Evolutionary conservation across 495 filamentous ascomycete genomes (phyloP).

Genomic region (Hypoxylon lienhwacheense): DNA sequence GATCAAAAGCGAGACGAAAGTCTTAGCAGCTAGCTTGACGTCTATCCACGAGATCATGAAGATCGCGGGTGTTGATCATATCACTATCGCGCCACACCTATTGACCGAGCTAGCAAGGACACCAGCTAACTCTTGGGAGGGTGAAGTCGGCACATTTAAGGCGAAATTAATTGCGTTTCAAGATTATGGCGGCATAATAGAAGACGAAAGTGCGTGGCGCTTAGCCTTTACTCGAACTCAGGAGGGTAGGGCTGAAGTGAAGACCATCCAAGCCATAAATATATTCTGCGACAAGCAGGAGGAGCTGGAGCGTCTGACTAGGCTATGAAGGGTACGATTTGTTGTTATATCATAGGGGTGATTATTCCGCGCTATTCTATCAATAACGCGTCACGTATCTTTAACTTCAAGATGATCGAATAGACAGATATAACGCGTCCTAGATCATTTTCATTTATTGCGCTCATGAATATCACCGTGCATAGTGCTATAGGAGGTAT

Average conservation of each 20-base stretch:
- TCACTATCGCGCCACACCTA: slow-evolving; percentile 59
- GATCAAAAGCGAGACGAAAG: slow-evolving; percentile 48
- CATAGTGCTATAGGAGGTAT: too few relatives aligned
- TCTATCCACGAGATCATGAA: slow-evolving; percentile 58
- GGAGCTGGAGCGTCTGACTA: slow-evolving; percentile 51
- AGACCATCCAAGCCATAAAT: slow-evolving; percentile 61
- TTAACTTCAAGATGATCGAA: too few relatives aligned
- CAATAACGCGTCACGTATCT: too few relatives aligned
- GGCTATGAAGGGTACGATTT: slow-evolving; percentile 23
- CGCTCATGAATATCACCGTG: too few relatives aligned
- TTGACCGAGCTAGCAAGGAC: slow-evolving; percentile 50
- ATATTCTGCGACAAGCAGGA: slow-evolving; percentile 65
- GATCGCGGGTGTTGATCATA: slow-evolving; percentile 59
- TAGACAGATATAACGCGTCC: too few relatives aligned
- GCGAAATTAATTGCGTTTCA: slow-evolving; percentile 3
- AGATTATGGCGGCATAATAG: slow-evolving; percentile 26
- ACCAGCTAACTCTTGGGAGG: slow-evolving; percentile 40
- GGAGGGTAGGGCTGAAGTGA: slow-evolving; percentile 53
- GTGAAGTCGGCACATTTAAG: slow-evolving; percentile 42
- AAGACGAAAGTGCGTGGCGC: slow-evolving; percentile 51
- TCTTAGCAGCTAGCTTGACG: slow-evolving; percentile 60
- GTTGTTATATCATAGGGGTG: background rate
- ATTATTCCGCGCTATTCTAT: too few relatives aligned
- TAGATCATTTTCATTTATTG: too few relatives aligned
- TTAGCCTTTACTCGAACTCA: slow-evolving; percentile 54